Conservation (phyloP, 192 early-diverging fungal genomes). For the Entomortierella chlamydospora region DNA sequence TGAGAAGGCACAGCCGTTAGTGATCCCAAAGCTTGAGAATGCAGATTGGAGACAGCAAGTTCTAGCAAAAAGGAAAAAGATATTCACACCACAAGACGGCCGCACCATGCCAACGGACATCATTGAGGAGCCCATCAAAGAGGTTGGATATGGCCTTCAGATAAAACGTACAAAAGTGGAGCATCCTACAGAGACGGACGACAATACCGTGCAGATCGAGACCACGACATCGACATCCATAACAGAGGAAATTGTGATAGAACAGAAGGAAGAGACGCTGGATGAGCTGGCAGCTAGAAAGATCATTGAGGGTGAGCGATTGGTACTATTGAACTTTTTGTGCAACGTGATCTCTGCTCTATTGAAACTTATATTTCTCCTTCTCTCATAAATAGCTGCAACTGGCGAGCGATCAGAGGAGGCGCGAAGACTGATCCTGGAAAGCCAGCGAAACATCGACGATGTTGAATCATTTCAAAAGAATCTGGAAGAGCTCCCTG, state of each 20-base stretch:
- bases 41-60: conserved; percentile 56
- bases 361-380: too few species aligned
- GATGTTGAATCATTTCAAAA: conserved; percentile 70
- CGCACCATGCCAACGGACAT: conserved; percentile 3
- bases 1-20: conserved; percentile 45
- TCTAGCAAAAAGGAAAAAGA: conserved; percentile 47
- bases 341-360: conserved; percentile 1
- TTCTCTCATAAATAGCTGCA: conserved; percentile 29
- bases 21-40: conserved; percentile 59
- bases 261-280: conserved; percentile 42
- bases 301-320: conserved; percentile 56
- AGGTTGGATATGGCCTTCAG: conserved; percentile 43
- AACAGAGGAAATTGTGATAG: conserved; percentile 8
- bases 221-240: background rate
- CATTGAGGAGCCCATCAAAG: conserved; percentile 11
- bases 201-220: background rate
- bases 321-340: background rate
- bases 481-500: conserved; percentile 72
- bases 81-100: conserved; percentile 35
- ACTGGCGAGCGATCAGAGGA: conserved; percentile 14
- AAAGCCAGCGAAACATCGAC: conserved; percentile 48
- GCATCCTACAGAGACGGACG: background rate
- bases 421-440: conserved; percentile 17
- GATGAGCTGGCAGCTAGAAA: conserved; percentile 57
- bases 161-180: conserved; percentile 38